Evolutionary conservation across 768 basidiomycete genomes (phyloP), one percentile per base, ranked within the genome.

Genomic region (Psilocybe cubensis): DNA sequence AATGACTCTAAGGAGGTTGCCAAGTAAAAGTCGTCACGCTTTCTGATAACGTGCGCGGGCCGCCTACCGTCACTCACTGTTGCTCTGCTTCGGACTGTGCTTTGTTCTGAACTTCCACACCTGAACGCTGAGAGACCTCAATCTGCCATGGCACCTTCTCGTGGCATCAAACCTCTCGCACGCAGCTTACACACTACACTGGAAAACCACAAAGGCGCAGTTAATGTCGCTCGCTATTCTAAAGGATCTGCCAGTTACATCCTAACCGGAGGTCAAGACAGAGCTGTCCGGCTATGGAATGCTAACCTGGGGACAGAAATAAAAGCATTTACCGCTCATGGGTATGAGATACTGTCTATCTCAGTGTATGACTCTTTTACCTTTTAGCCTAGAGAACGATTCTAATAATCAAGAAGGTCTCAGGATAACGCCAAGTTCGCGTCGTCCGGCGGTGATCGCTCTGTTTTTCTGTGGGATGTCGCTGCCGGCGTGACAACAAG

Each of bases 401-500:
- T 38, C 29, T 53, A 12, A 29, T 38, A 24, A 40, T 46, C 25
- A 20, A 52, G 17, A 63, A 96, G 92, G 38, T 84, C 94, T 41
- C 88, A 94, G 63, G 96, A 99, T 74, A 99, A 99, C 75, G 87
- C 90, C 25, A 89, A 90, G 66, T 95, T 99, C 65, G 95, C 89
- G 12, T 96, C 93, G 3, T 92, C 89, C 21, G 96, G 96, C 28
- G 96, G 96, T 5, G 96, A 99, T 72, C 86, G 93, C 60, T 87
- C 88, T 49, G 87, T 97, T 1, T 97, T 97, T 63, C 73, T 97
- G 21, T 98, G 96, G 96, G 97, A 99, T 68, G 97, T 99, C 9
- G 84, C 89, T 17, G 85, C 90, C 28, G 96, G 93, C 11, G 82
- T 85, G 43, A 94, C 96, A 1, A 87, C 88, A 40, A 81, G 94